Evolutionary conservation across 208 protist species (phyloP), one percentile per base, ranked within the genome.

Genomic region (Kentomonas sorsogonicus): DNA sequence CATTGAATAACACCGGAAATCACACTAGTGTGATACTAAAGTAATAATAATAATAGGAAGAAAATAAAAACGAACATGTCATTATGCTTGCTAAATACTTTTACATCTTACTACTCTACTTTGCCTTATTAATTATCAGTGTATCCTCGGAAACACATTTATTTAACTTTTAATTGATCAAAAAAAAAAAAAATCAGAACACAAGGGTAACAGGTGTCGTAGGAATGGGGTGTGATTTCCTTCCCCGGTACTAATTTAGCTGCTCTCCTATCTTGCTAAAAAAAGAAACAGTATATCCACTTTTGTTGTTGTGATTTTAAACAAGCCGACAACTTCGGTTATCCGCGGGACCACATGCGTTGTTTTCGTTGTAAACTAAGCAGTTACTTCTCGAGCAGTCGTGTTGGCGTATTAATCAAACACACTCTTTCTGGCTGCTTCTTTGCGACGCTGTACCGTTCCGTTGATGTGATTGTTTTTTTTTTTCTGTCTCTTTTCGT

Each of bases 31-130:
- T 55, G 27, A 18, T 11, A 31, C 15, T n/a, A 52, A 15, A 59
- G 29, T 53, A 53, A 22, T 25, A 9, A 2, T 59, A 51, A 55
- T 59, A 59, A 59, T 30, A 48, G 1, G 7, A 53, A 53, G 48
- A 27, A 53, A 48, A 48, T 11, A 54, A 20, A 18, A 11, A 43
- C 34, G 30, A 6, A 1, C 50, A 51, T 29, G 16, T 18, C 11
- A 51, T 11, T n/a, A 51, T 51, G 11, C 11, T 40, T 20, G 29
- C 7, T 41, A 41, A 34, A 43, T 34, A 44, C 38, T 5, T 4
- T 41, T 0, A 33, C 51, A 55, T 15, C 18, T 26, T 46, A 4
- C n/a, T 26, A 58, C n/a, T n/a, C n/a, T n/a, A n/a, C n/a, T n/a
- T n/a, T n/a, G n/a, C n/a, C n/a, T n/a, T n/a, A n/a, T n/a, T n/a